Conservation (phyloP, 345 rosid species). For the Excoecaria cochinchinensis region DNA sequence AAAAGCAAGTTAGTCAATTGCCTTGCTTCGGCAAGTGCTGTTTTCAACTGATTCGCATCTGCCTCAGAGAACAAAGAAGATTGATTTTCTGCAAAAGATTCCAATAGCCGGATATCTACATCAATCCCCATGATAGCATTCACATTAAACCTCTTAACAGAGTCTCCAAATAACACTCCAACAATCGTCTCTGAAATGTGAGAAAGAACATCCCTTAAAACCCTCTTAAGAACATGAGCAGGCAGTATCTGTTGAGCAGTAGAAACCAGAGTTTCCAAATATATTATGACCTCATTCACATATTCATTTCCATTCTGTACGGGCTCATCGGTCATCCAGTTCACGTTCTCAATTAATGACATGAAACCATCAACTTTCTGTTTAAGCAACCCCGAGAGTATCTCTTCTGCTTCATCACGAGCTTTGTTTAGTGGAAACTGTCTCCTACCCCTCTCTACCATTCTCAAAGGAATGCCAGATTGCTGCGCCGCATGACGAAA, state of each 20-base stretch:
- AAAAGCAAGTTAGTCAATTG: slow-evolving; percentile 78
- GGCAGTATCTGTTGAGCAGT: slow-evolving; percentile 98
- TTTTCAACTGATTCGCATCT: slow-evolving; percentile 76
- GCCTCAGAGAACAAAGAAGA: slow-evolving; percentile 65
- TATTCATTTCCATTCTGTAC: slow-evolving; percentile 83
- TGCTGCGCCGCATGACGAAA: slow-evolving; percentile 95
- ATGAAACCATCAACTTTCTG: slow-evolving; percentile 88
- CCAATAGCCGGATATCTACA: slow-evolving; percentile 75
- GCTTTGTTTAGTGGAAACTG: slow-evolving; percentile 84
- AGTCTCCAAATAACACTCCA: slow-evolving; percentile 60
- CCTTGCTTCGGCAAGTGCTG: slow-evolving; percentile 75
- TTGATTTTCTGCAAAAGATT: slow-evolving; percentile 80
- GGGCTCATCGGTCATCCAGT: slow-evolving; percentile 90
- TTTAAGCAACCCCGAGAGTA: slow-evolving; percentile 87
- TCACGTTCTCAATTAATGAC: slow-evolving; percentile 87
- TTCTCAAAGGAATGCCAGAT: slow-evolving; percentile 83
- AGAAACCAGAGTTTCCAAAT: slow-evolving; percentile 87
- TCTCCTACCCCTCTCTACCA: slow-evolving; percentile 95
- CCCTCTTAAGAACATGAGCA: slow-evolving; percentile 69
- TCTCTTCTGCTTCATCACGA: slow-evolving; percentile 87
- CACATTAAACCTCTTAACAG: slow-evolving; percentile 75
- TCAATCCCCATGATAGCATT: slow-evolving; percentile 83
- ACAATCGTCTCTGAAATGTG: slow-evolving; percentile 86
- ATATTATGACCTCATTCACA: slow-evolving; percentile 88
- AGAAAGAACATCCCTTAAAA: slow-evolving; percentile 70